Percentiles rank a stretch among this genome's conserved stretches.
These are phyloP conservation scores for Pseudogymnoascus pannorum DNA, from an alignment of 2,329 filamentous ascomycete species.

Conservation along the genomic window DNA sequence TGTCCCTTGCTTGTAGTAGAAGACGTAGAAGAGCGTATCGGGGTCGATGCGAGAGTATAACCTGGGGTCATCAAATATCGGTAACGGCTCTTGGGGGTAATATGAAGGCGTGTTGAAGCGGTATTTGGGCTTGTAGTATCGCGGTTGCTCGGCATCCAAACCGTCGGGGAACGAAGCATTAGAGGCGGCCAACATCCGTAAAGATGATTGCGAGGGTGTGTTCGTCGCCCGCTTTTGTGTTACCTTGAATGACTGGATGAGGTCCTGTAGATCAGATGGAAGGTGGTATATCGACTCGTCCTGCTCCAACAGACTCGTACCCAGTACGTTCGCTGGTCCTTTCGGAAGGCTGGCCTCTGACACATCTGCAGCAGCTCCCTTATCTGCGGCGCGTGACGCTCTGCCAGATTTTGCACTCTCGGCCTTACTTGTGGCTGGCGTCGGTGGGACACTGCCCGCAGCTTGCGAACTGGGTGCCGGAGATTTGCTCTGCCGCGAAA, in stretches of 20 bases:
- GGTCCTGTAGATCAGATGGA: conserved; percentile 77
- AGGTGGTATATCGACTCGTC: conserved; percentile 90
- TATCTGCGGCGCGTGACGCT: conserved; percentile 21
- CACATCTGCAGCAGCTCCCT: conserved; percentile 27
- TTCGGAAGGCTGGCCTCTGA: conserved; percentile 29
- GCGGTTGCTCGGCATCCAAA: conserved; percentile 72
- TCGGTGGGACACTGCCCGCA: conserved; percentile 37
- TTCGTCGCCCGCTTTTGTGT: conserved; percentile 59
- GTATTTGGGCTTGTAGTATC: conserved; percentile 76
- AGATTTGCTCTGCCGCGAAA: conserved; percentile 41
- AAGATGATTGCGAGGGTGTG: conserved; percentile 52
- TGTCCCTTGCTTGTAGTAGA: conserved; percentile 96
- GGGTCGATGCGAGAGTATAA: conserved; percentile 87
- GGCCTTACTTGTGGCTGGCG: conserved; percentile 39
- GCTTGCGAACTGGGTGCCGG: conserved; percentile 40
- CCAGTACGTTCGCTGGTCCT: background rate
- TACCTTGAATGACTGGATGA: conserved; percentile 83
- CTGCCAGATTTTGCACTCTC: conserved; percentile 26
- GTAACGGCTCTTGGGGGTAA: conserved; percentile 86
- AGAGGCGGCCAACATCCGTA: conserved; percentile 69
- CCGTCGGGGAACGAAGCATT: conserved; percentile 65
- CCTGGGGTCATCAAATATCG: conserved; percentile 84
- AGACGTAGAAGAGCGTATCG: conserved; percentile 95
- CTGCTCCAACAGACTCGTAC: conserved; percentile 28
- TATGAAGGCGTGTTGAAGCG: conserved; percentile 72